A percentile compares a stretch with the other conserved stretches of the same genome.
Conservation (phyloP, 164 flowering plant genomes). For the Stephania japonica region DNA sequence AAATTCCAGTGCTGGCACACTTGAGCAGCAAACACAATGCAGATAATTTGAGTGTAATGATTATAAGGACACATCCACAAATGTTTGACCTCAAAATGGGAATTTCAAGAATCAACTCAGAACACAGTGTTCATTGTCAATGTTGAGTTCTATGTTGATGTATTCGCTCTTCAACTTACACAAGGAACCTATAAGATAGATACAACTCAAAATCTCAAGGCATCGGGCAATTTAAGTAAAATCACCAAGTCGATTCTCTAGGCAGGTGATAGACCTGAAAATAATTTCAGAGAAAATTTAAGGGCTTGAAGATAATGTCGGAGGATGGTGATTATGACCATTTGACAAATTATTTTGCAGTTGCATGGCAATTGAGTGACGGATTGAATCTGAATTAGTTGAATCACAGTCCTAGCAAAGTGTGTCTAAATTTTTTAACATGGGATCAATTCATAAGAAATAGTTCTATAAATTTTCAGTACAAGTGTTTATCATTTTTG, state of each 20-base stretch:
- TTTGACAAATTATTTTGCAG: not conserved
- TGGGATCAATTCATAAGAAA: no score
- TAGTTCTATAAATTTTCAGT: no score
- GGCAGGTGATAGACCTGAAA: no score
- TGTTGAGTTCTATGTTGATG: not conserved
- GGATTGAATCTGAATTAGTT: not conserved
- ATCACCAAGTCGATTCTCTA: no score
- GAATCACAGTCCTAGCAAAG: no score
- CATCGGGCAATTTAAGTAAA: no score
- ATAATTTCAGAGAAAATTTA: no score
- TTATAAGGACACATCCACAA: not conserved
- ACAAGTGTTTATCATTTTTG: no score
- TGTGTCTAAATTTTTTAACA: no score
- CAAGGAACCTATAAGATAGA: not conserved
- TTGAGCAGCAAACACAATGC: not conserved
- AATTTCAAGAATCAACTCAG: not conserved
- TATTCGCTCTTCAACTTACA: not conserved
- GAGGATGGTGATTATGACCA: no score
- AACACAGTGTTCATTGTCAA: not conserved
- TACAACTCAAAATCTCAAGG: no score
- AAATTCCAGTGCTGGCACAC: not conserved
- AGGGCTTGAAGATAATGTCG: no score
- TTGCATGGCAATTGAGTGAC: not conserved
- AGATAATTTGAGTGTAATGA: not conserved
- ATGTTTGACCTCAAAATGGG: not conserved